Base-by-base conservation (phyloP, 2,329 filamentous ascomycete genomes). In the Leptographium procerum region DNA sequence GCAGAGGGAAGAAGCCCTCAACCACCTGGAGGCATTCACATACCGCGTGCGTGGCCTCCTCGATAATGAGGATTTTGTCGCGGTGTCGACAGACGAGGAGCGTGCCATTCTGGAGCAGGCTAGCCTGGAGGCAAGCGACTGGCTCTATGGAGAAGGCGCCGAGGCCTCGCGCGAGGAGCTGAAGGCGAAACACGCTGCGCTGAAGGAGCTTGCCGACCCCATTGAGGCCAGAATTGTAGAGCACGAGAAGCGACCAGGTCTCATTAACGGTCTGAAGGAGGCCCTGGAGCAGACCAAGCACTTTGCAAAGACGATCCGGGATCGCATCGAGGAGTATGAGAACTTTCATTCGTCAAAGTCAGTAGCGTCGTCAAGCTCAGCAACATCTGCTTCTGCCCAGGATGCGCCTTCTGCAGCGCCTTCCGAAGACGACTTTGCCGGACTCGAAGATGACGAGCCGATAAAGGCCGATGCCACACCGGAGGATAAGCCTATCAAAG, bases 1-100 rank as follows among this genome's bases (percentile, higher is more conserved):
- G 40, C 77, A 84, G 59, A 84, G 91, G 34, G 91, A 96, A 69
- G 92, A 96, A 70, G 84, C 89, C 1, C 77, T 96, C 59, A 99
- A 97, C 73, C 87, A 88, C 63, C 83, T 99, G n/a, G 94, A 99
- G 72, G 86, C 82, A 14, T 97, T 88, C 71, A 96, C 92, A 16
- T 99, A 99, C 77, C 87, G 85, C 67, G 82, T 88, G 31, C 86
- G 91, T 29, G 91, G 96, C 70, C 79, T 95, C 51, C 77, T 96
- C 2, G 86, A 89, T 48, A 86, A 87, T 61, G 84, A 89, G 53
- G 77, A 79, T 1, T 97, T 96, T 69, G 76, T 87, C 56, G 78
- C 79, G 14, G 83, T 80, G 4, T 88, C 91, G 34, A 92, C 87
- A 11, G 75, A 83, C 4, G 78, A 81, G 24, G 82, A 91, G 67